These are phyloP conservation scores for Penicillium roqueforti DNA, from an alignment of 495 filamentous ascomycete species.

Conservation along the genomic window DNA sequence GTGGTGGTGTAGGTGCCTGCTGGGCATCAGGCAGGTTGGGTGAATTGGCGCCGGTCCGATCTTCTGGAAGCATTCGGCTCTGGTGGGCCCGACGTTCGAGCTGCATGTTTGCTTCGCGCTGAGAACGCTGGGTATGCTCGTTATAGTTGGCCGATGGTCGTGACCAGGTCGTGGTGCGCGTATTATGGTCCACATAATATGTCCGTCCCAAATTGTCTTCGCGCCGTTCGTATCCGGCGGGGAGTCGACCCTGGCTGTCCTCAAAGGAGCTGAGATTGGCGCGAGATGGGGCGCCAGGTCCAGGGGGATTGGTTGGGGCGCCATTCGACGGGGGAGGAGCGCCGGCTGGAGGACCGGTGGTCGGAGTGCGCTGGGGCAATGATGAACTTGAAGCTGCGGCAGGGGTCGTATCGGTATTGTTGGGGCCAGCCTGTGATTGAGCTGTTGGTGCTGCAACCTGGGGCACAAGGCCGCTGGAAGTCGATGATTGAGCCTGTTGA, in stretches of 20 bases:
- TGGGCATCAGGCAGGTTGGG: slow-evolving; percentile 70
- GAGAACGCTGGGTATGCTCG: slow-evolving; percentile 68
- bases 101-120: slow-evolving; percentile 83
- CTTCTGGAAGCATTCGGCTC: slow-evolving; percentile 92
- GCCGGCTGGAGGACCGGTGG: slow-evolving; percentile 30
- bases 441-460: slow-evolving; percentile 31
- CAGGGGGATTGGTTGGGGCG: slow-evolving; percentile 35
- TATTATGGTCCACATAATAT: slow-evolving; percentile 99
- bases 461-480: slow-evolving; percentile 40
- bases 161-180: slow-evolving; percentile 92
- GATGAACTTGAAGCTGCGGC: slow-evolving; percentile 34
- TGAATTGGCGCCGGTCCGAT: slow-evolving; percentile 90
- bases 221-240: slow-evolving; percentile 90
- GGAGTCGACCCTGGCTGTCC: slow-evolving; percentile 86
- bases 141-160: slow-evolving; percentile 79
- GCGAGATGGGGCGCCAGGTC: slow-evolving; percentile 41
- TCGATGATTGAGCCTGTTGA: slow-evolving; percentile 36
- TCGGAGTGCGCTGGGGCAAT: slow-evolving; percentile 40
- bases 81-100: slow-evolving; percentile 89
- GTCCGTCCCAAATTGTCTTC: slow-evolving; percentile 95
- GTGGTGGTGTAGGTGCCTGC: slow-evolving; percentile 46
- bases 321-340: slow-evolving; percentile 12
- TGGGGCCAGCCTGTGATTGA: slow-evolving; percentile 30
- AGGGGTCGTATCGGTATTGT: slow-evolving; percentile 28
- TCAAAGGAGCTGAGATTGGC: slow-evolving; percentile 85